A percentile compares a stretch with the other conserved stretches of the same genome.
phyloP scores from a whole-genome alignment of 306 rosid genomes.

The Geum urbanum region DNA sequence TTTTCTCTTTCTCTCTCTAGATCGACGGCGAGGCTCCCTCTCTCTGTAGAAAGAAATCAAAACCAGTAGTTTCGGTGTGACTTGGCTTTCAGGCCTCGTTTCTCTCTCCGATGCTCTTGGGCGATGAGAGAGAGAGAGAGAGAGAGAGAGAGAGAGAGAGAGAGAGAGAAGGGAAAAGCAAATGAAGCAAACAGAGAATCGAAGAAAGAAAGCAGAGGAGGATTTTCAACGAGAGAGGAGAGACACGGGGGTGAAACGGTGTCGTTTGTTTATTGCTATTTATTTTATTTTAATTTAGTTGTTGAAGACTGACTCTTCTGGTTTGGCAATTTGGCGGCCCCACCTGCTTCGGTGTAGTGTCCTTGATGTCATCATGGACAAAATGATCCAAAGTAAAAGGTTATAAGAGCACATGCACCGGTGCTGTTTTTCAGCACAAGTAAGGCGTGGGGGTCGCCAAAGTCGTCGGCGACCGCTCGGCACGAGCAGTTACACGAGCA shows the following conservation, averaged over 20 bases:
- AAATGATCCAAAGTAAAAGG: too few relatives aligned
- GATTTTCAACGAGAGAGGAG: neutral
- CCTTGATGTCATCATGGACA: neutral
- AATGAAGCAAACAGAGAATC: neutral
- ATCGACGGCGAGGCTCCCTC: conserved; percentile 23
- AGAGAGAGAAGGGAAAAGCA: conserved; percentile 16
- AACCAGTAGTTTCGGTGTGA: conserved; percentile 3
- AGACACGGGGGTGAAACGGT: neutral
- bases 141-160: conserved; percentile 42
- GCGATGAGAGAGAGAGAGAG: conserved; percentile 39
- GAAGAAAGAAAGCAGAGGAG: neutral
- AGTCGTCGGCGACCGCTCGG: too few relatives aligned
- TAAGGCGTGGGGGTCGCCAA: too few relatives aligned
- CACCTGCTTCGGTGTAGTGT: neutral
- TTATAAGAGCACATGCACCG: too few relatives aligned
- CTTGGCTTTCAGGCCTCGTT: conserved; percentile 39
- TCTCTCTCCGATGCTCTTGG: conserved; percentile 29
- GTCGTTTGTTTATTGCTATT: neutral
- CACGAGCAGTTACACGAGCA: too few relatives aligned
- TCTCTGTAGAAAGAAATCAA: conserved; percentile 3
- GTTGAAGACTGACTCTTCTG: neutral
- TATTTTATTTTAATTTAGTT: neutral
- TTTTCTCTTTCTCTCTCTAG: conserved; percentile 18
- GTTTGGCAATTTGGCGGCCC: conserved; percentile 3
- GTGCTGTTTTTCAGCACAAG: too few relatives aligned